Percentiles rank a stretch among this genome's conserved stretches.
Conservation (phyloP, 2,329 filamentous ascomycete genomes). For the Apiospora rasikravindrae region DNA sequence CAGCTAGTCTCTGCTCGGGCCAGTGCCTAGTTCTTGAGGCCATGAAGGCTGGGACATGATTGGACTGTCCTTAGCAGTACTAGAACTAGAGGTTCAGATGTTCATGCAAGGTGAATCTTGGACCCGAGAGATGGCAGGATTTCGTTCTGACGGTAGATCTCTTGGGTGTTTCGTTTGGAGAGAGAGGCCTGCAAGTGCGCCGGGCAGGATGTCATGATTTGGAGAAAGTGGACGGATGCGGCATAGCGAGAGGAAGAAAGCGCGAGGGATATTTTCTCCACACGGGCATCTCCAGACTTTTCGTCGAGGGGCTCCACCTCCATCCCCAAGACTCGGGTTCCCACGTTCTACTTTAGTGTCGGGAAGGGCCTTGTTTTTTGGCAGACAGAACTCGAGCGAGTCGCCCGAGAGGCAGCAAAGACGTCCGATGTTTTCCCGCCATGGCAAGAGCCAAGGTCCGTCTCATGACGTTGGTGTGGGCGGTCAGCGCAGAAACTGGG, state of each 20-base stretch:
- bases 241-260: not conserved
- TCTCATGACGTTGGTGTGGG: slow-evolving; percentile 15
- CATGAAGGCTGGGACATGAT: not conserved
- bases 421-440: not conserved
- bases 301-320: not conserved
- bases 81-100: not conserved
- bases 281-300: slow-evolving; percentile 8
- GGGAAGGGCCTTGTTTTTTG: not conserved
- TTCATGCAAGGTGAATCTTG: slow-evolving; percentile 12
- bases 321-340: slow-evolving; percentile 13
- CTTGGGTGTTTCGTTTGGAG: not conserved
- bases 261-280: not conserved
- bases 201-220: not conserved
- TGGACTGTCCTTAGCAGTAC: not conserved
- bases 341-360: not conserved
- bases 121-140: not conserved
- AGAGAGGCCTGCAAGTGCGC: not conserved
- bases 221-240: not conserved
- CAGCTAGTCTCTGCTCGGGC: not conserved
- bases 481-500: slow-evolving; percentile 12
- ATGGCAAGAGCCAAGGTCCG: not conserved
- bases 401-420: not conserved
- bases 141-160: not conserved
- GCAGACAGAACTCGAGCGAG: not conserved
- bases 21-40: not conserved